These are phyloP conservation scores for Fusarium luffae DNA, from an alignment of 2,329 filamentous ascomycete genomes.

Conservation along the genomic window DNA sequence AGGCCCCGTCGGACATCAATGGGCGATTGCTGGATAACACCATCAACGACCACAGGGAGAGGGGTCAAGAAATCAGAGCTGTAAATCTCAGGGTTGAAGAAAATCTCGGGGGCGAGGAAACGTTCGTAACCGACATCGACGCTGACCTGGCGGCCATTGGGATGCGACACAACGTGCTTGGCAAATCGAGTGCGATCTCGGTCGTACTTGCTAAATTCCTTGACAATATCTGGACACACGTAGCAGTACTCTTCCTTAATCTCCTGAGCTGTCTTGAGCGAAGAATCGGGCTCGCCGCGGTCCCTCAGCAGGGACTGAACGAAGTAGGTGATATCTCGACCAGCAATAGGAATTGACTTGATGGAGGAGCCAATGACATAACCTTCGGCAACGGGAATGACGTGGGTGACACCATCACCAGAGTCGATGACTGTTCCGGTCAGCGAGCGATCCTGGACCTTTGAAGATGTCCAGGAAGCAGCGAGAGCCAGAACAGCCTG, in stretches of 20 bases:
- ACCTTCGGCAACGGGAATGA: conserved; percentile 97
- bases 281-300: conserved; percentile 95
- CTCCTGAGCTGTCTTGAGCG: conserved; percentile 94
- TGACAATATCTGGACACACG: conserved; percentile 97
- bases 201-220: conserved; percentile 96
- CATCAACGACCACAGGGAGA: conserved; percentile 92
- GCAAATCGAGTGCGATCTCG: conserved; percentile 90
- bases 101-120: conserved; percentile 98
- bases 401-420: conserved; percentile 98
- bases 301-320: conserved; percentile 96
- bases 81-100: conserved; percentile 99
- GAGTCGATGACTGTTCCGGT: conserved; percentile 99
- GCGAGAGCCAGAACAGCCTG: conserved; percentile 96
- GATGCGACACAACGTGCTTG: conserved; percentile 87
- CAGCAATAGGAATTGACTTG: conserved; percentile 98
- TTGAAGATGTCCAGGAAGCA: conserved; percentile 98
- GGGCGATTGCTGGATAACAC: conserved; percentile 95
- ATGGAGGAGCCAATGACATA: conserved; percentile 99
- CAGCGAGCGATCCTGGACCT: conserved; percentile 94
- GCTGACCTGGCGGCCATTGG: conserved; percentile 83
- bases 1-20: conserved; percentile 97
- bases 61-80: conserved; percentile 98
- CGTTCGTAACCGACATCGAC: conserved; percentile 98
- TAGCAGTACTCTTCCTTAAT: conserved; percentile 99
- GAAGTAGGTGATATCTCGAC: conserved; percentile 98